phyloP scores from a whole-genome alignment of 1,284 basidiomycete species.

The Acaromyces ingoldii region DNA sequence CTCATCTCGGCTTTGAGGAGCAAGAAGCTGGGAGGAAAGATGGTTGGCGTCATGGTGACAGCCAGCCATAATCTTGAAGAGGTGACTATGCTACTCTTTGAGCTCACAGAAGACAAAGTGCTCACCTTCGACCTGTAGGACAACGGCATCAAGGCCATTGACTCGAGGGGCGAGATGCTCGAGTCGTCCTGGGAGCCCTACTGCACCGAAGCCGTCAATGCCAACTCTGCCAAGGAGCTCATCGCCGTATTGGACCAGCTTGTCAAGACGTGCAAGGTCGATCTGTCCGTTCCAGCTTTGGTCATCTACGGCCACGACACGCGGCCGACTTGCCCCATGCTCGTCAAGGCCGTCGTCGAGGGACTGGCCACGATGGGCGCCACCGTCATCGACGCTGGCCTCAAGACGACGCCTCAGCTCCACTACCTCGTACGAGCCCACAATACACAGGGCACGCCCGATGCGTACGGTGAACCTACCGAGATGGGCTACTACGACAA shows the following conservation, averaged over 20 bases:
- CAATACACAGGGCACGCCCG: conserved; percentile 71
- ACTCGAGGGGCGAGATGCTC: conserved; percentile 99
- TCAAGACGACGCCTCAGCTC: conserved; percentile 89
- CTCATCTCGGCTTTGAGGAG: conserved; percentile 84
- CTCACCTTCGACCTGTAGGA: conserved; percentile 61
- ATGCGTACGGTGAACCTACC: conserved; percentile 74
- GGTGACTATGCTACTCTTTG: conserved; percentile 57
- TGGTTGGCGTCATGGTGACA: conserved; percentile 97
- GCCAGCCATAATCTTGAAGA: conserved; percentile 96
- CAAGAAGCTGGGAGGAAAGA: conserved; percentile 80
- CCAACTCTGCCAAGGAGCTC: conserved; percentile 68
- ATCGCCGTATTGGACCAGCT: conserved; percentile 65
- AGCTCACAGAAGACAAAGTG: conserved; percentile 2
- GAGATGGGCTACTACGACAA: conserved; percentile 84
- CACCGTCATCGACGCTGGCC: conserved; percentile 57
- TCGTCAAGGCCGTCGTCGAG: conserved; percentile 52
- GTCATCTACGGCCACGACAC: conserved; percentile 93
- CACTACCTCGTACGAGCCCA: conserved; percentile 89
- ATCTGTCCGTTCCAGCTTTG: conserved; percentile 69
- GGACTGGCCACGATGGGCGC: conserved; percentile 48
- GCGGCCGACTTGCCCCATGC: conserved; percentile 59
- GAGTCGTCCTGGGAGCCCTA: conserved; percentile 86
- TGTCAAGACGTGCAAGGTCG: conserved; percentile 67
- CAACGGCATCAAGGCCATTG: conserved; percentile 97
- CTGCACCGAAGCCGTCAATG: conserved; percentile 86